Percentiles rank a stretch among this genome's conserved stretches.
These are phyloP conservation scores for Penicillium psychrofluorescens DNA, from an alignment of 495 filamentous ascomycete species.

Conservation along the genomic window DNA sequence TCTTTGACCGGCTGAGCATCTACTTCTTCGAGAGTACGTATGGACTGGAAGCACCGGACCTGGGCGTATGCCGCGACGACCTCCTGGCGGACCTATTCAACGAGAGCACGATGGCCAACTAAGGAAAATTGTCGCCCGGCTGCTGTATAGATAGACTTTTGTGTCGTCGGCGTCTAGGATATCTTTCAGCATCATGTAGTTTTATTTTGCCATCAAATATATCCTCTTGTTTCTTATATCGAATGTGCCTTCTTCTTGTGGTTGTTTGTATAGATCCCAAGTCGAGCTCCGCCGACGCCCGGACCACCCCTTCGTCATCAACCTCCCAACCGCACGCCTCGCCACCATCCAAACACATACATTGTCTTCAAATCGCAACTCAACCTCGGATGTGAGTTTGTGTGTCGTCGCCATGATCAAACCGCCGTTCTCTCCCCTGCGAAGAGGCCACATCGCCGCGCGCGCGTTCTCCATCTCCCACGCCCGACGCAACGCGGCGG, in stretches of 20 bases:
- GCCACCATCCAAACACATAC: constrained; percentile 1
- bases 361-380: too few species aligned
- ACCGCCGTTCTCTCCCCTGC: constrained; percentile 14
- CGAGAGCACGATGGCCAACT: constrained; percentile 51
- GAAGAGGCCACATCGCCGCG: constrained; percentile 17
- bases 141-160: constrained; percentile 3
- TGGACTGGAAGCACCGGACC: constrained; percentile 65
- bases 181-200: background rate
- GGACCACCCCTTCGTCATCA: constrained; percentile 27
- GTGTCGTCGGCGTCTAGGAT: background rate
- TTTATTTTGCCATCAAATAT: background rate
- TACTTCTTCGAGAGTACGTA: constrained; percentile 89
- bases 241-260: background rate
- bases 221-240: too few species aligned
- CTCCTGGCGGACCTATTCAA: constrained; percentile 80
- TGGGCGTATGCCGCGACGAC: constrained; percentile 57
- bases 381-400: background rate
- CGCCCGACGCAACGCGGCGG: constrained; percentile 23
- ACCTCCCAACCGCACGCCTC: constrained; percentile 10
- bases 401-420: constrained; percentile 15
- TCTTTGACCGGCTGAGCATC: constrained; percentile 86
- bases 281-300: constrained; percentile 8
- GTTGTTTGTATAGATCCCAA: background rate
- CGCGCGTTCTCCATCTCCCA: constrained; percentile 32
- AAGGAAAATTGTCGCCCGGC: background rate